phyloP scores from a whole-genome alignment of 2,329 filamentous ascomycete species.

The Fusarium tricinctum region DNA sequence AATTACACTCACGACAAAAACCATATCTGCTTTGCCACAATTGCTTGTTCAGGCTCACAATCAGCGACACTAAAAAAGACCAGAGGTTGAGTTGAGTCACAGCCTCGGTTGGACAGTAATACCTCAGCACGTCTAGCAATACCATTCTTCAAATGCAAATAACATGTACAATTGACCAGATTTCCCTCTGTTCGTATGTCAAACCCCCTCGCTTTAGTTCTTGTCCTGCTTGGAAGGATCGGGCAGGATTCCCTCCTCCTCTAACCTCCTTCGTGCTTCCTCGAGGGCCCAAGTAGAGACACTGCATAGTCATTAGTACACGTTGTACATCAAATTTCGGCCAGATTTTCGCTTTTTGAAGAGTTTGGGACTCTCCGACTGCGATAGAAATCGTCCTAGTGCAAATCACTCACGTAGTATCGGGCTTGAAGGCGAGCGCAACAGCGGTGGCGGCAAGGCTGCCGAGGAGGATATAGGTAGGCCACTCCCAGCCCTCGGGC shows the following conservation, averaged over 20 bases:
- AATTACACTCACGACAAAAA: slow-evolving; percentile 30
- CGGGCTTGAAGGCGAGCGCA: slow-evolving; percentile 95
- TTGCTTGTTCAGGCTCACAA: slow-evolving; percentile 37
- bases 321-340: slow-evolving; percentile 23
- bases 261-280: slow-evolving; percentile 93
- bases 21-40: slow-evolving; percentile 30
- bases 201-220: slow-evolving; percentile 50
- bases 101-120: slow-evolving; percentile 30
- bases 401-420: slow-evolving; percentile 86
- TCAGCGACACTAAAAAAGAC: slow-evolving; percentile 19
- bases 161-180: slow-evolving; percentile 43
- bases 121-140: slow-evolving; percentile 50
- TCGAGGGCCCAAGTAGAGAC: slow-evolving; percentile 99
- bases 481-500: slow-evolving; percentile 95
- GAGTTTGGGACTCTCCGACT: not conserved
- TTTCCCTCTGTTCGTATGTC: slow-evolving; percentile 30
- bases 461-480: slow-evolving; percentile 88
- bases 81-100: slow-evolving; percentile 21
- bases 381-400: slow-evolving; percentile 1
- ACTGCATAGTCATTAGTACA: slow-evolving; percentile 64
- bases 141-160: slow-evolving; percentile 42
- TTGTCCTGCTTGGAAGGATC: slow-evolving; percentile 76
- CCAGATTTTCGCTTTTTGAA: slow-evolving; percentile 1
- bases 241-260: slow-evolving; percentile 92
- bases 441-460: slow-evolving; percentile 80